phyloP scores from a whole-genome alignment of 805 yeast species.

The Candida ipomoeae region DNA sequence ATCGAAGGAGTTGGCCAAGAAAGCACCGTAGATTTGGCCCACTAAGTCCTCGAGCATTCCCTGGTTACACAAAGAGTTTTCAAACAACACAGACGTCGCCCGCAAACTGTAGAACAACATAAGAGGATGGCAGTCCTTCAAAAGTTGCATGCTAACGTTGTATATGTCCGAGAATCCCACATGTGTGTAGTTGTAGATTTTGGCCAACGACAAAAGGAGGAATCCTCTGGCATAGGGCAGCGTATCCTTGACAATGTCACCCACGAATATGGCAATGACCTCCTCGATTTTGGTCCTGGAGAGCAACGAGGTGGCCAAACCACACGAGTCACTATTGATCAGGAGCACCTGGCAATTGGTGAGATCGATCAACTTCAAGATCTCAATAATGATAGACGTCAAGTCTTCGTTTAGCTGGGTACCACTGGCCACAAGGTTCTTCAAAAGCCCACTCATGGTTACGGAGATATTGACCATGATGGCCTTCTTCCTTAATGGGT shows the following conservation, averaged over 20 bases:
- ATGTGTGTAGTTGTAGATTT: conserved; percentile 26
- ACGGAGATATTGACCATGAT: conserved; percentile 58
- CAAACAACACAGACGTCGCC: conserved; percentile 53
- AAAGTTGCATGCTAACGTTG: conserved; percentile 55
- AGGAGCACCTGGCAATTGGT: conserved; percentile 39
- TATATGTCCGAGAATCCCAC: conserved; percentile 39
- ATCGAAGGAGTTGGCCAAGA: conserved; percentile 36
- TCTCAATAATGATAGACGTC: conserved; percentile 46
- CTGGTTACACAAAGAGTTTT: conserved; percentile 48
- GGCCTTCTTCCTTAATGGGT: conserved; percentile 40
- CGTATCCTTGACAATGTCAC: conserved; percentile 58
- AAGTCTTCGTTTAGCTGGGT: conserved; percentile 28
- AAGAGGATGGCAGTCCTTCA: conserved; percentile 78
- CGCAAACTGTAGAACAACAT: conserved; percentile 73
- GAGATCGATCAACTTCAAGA: conserved; percentile 41
- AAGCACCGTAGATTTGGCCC: conserved; percentile 23
- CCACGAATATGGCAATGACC: conserved; percentile 35
- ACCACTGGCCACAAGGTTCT: conserved; percentile 18
- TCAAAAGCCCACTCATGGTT: conserved; percentile 54
- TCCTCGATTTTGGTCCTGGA: conserved; percentile 23
- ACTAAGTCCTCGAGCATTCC: conserved; percentile 41
- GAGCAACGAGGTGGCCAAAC: conserved; percentile 37
- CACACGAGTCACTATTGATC: conserved; percentile 55
- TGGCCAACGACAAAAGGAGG: conserved; percentile 26
- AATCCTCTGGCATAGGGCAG: conserved; percentile 59